Conservation (phyloP, 2,329 filamentous ascomycete species). For the Stromatinia cepivora region DNA sequence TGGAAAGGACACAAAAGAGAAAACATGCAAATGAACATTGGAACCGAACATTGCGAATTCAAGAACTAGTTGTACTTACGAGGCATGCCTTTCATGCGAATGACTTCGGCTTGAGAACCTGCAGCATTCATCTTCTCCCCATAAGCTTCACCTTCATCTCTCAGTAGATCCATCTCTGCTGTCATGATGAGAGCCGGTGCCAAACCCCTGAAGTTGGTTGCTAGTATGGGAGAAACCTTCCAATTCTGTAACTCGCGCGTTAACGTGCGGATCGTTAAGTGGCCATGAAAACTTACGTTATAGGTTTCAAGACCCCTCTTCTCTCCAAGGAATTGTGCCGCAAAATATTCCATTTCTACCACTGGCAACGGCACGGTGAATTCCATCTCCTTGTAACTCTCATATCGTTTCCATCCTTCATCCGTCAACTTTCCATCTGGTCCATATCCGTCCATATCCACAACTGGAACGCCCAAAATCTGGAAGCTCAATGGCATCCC, state of each 20-base stretch:
- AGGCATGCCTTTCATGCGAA: conserved; percentile 28
- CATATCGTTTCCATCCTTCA: conserved; percentile 24
- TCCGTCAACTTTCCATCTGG: conserved; percentile 17
- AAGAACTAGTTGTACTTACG: conserved; percentile 10
- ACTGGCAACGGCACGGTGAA: conserved; percentile 26
- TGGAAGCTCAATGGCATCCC: conserved; percentile 30
- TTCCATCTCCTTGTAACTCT: conserved; percentile 30
- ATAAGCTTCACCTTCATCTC: conserved; percentile 42
- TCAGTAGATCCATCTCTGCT: conserved; percentile 42
- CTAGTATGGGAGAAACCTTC: conserved; percentile 35
- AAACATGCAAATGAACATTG: neutral
- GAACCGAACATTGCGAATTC: neutral
- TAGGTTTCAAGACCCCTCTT: conserved; percentile 19
- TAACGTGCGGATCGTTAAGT: neutral
- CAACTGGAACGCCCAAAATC: conserved; percentile 28
- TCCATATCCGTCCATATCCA: conserved; percentile 28
- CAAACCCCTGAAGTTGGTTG: conserved; percentile 36
- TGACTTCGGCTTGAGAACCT: conserved; percentile 26
- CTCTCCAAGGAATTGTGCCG: conserved; percentile 27
- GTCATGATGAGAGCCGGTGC: conserved; percentile 42
- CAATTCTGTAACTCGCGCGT: conserved; percentile 16
- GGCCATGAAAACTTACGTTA: conserved; percentile 6
- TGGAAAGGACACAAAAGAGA: neutral
- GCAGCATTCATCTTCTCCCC: conserved; percentile 29
- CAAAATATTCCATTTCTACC: conserved; percentile 30